phyloP scores from a whole-genome alignment of 164 flowering plant species.

The Akebia trifoliata region DNA sequence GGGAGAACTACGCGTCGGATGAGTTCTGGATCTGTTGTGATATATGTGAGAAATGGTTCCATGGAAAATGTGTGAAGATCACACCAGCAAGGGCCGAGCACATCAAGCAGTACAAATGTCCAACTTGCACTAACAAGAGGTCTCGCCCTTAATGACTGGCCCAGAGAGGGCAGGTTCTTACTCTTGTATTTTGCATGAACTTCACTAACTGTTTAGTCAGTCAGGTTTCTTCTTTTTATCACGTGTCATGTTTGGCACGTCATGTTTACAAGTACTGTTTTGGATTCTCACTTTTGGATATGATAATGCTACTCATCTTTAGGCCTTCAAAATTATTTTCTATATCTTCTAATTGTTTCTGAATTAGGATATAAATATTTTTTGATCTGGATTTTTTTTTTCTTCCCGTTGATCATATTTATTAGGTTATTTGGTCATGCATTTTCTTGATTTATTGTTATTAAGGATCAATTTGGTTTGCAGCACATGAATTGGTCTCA shows the following conservation, averaged over 20 bases:
- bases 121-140: slow-evolving; percentile 81
- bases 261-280: too few relatives aligned
- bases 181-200: slow-evolving; percentile 3
- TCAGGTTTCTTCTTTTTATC: slow-evolving; percentile 14
- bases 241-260: slow-evolving; percentile 14
- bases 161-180: slow-evolving; percentile 10
- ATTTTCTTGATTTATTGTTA: too few relatives aligned
- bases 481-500: too few relatives aligned
- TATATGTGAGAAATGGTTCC: slow-evolving; percentile 85
- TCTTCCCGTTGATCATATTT: too few relatives aligned
- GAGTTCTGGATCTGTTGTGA: slow-evolving; percentile 97
- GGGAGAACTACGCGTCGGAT: slow-evolving; percentile 71
- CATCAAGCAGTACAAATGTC: slow-evolving; percentile 96
- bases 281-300: too few relatives aligned
- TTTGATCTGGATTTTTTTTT: too few relatives aligned
- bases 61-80: slow-evolving; percentile 88
- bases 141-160: slow-evolving; percentile 38
- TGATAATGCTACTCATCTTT: too few relatives aligned
- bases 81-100: slow-evolving; percentile 90
- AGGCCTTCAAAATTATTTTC: too few relatives aligned
- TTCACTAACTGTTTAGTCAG: slow-evolving; percentile 20
- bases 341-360: too few relatives aligned
- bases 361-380: too few relatives aligned
- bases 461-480: too few relatives aligned
- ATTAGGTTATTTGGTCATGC: too few relatives aligned